phyloP scores from a whole-genome alignment of 495 filamentous ascomycete species.

The Aspergillus funiculosus region DNA sequence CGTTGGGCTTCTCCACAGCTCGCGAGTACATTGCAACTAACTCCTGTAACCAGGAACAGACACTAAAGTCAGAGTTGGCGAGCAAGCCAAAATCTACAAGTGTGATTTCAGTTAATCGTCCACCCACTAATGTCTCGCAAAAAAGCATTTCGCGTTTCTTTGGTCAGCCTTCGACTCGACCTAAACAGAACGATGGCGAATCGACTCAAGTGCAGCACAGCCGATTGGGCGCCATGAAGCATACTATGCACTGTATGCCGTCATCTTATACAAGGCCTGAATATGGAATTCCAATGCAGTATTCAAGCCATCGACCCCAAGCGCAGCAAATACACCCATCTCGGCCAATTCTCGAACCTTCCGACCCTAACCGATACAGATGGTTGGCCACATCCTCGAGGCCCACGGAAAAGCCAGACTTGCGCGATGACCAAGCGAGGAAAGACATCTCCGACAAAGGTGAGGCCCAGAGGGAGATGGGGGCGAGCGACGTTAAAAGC shows the following conservation, averaged over 20 bases:
- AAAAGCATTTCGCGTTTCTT: slow-evolving; percentile 40
- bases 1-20: slow-evolving; percentile 38
- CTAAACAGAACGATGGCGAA: slow-evolving; percentile 11
- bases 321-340: slow-evolving; percentile 32
- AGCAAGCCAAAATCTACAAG: slow-evolving; percentile 20
- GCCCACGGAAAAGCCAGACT: slow-evolving; percentile 22
- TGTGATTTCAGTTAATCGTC: slow-evolving; percentile 12
- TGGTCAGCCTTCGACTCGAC: slow-evolving; percentile 18
- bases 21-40: slow-evolving; percentile 36
- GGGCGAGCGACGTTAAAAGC: slow-evolving; percentile 25
- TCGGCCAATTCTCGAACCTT: slow-evolving; percentile 34
- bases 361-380: slow-evolving; percentile 37
- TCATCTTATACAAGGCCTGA: slow-evolving; percentile 4
- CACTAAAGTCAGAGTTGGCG: slow-evolving; percentile 3
- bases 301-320: slow-evolving; percentile 36
- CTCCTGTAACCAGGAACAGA: slow-evolving; percentile 8
- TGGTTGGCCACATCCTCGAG: slow-evolving; percentile 33
- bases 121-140: slow-evolving; percentile 29
- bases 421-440: slow-evolving; percentile 5
- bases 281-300: slow-evolving; percentile 21
- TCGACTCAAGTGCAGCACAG: slow-evolving; percentile 3
- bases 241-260: neutral
- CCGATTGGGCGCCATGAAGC: neutral
- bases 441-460: slow-evolving; percentile 7
- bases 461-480: slow-evolving; percentile 6